Conservation (phyloP, 176 grass and related monocot species). For the bread wheat (Triticum aestivum) region IWGSC_CS_RefSeq_v2.1 NC_057798.1:636078935-636079434, state of each 20-base stretch:
- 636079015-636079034: slow-evolving; percentile 31
- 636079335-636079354: slow-evolving; percentile 52
- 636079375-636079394: slow-evolving; percentile 95
- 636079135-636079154: slow-evolving; percentile 29
- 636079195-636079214: slow-evolving; percentile 71
- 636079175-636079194: slow-evolving; percentile 71
- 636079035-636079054: slow-evolving; percentile 26
- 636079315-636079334: slow-evolving; percentile 41
- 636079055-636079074: slow-evolving; percentile 24
- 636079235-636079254: slow-evolving; percentile 32
- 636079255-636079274: slow-evolving; percentile 60
- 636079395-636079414: slow-evolving; percentile 88
- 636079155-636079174: slow-evolving; percentile 52
- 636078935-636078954: slow-evolving; percentile 64
- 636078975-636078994: slow-evolving; percentile 45
- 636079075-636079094: slow-evolving; percentile 16
- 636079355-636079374: slow-evolving; percentile 78
- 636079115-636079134: slow-evolving; percentile 31
- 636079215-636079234: slow-evolving; percentile 37
- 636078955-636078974: slow-evolving; percentile 71
- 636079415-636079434: slow-evolving; percentile 67
- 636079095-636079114: slow-evolving; percentile 32
- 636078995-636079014: slow-evolving; percentile 35
- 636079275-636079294: slow-evolving; percentile 68
- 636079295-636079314: slow-evolving; percentile 45